A percentile compares a stretch with the other conserved stretches of the same genome.
Evolutionary conservation across 139 green algal species (phyloP).

Genomic region (Volvox reticuliferus): DNA sequence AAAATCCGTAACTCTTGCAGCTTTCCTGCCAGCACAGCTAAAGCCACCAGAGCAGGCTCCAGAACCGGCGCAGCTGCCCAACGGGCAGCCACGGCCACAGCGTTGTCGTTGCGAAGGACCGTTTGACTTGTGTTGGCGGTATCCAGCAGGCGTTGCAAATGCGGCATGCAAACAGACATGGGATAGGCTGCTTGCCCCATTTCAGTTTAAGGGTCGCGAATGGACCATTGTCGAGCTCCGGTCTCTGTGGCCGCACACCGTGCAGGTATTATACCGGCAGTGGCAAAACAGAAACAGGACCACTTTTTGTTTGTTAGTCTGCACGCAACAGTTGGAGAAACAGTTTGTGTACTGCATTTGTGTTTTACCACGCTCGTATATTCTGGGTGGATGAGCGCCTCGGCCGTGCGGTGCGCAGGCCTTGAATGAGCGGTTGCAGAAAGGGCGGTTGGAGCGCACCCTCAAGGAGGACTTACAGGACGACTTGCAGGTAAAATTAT

Average conservation of each 20-base stretch:
- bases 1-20: background rate
- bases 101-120: conserved; percentile 31
- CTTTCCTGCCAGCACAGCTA: background rate
- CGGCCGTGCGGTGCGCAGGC: background rate
- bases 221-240: conserved; percentile 41
- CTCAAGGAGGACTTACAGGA: conserved; percentile 47
- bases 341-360: too few relatives aligned
- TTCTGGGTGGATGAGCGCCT: too few relatives aligned
- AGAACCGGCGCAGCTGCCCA: background rate
- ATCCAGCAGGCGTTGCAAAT: background rate
- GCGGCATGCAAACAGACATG: conserved; percentile 21
- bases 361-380: too few relatives aligned
- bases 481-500: conserved; percentile 21
- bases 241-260: conserved; percentile 23
- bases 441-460: conserved; percentile 36
- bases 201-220: conserved; percentile 9
- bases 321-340: too few relatives aligned
- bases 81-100: background rate
- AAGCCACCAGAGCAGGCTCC: background rate
- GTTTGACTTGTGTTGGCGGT: conserved; percentile 38
- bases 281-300: too few relatives aligned
- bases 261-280: background rate
- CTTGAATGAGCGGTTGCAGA: conserved; percentile 23
- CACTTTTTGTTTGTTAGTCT: too few relatives aligned
- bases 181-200: conserved; percentile 22